A percentile compares a stretch with the other conserved stretches of the same genome.
Evolutionary conservation across 202 grass and related monocot species (phyloP).

Genomic region (Saccharum hybrid): DNA sequence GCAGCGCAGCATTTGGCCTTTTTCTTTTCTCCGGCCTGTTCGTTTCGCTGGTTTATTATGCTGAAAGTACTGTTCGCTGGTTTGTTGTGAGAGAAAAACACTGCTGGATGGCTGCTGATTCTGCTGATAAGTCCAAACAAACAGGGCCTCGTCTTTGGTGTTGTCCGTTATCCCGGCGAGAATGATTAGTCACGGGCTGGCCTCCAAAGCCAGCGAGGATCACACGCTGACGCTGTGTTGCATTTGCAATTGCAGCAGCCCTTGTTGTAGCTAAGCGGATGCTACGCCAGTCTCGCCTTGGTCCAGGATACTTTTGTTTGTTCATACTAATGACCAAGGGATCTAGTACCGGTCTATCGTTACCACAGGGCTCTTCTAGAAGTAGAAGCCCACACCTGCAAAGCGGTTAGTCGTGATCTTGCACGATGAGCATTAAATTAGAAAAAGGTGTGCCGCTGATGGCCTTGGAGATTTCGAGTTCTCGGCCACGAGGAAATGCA

Average conservation of each 20-base stretch:
- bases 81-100: too few relatives aligned
- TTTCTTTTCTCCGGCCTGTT: too few relatives aligned
- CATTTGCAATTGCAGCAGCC: background rate
- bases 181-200: slow-evolving; percentile 25
- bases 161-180: background rate
- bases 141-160: background rate
- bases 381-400: slow-evolving; percentile 22
- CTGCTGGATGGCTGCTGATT: too few relatives aligned
- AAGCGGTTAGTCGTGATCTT: background rate
- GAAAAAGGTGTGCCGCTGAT: background rate
- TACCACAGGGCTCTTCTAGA: background rate
- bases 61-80: too few relatives aligned
- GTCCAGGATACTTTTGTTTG: background rate
- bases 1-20: background rate
- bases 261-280: background rate
- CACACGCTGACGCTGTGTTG: background rate
- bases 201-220: background rate
- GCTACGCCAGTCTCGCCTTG: background rate
- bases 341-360: background rate
- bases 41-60: too few relatives aligned
- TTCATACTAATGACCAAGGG: background rate
- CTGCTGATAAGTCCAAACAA: too few relatives aligned
- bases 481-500: slow-evolving; percentile 28
- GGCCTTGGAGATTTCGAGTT: slow-evolving; percentile 49
- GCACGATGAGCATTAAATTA: slow-evolving; percentile 34